Base-by-base conservation (phyloP, 192 early-diverging fungal genomes). In the Podochytrium sp. region DNA sequence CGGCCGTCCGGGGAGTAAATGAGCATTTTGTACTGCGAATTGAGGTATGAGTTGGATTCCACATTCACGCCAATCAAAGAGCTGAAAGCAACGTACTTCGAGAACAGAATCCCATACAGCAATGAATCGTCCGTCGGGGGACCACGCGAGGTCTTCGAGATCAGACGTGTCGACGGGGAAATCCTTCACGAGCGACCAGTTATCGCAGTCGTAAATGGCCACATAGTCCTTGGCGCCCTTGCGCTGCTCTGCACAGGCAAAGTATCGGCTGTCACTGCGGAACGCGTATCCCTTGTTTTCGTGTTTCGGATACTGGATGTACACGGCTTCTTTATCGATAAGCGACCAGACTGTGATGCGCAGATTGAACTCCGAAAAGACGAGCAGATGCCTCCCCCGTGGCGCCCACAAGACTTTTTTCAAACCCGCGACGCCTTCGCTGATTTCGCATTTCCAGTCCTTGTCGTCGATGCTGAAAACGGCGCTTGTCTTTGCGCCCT, bases 121-220 rank as follows among this genome's bases (percentile, higher is more conserved):
- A 70, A 96, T 85, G 63, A 82, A 93, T 30, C 83, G 78, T 20
- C 94, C 94, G 72, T 96, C 90, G 0, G 95, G 95, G 32, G 94
- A 95, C 92, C 93, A 95, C 18, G 83, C 77, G 33, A 96, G 75
- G 66, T 93, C 86, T 40, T 91, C 88, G 5, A 90, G 60, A 83
- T 96, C 93, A n/a, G 75, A 76, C 2, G 93, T 91, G 39, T 93
- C 91, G 0, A 87, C 65, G 30, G 79, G 74, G 65, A 92, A 91
- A n/a, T 85, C 92, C 81, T 89, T 90, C 37, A 90, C 37, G 23
- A 91, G 69, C 0, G 56, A 76, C 86, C 86, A 94, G 33, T 84
- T 85, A n/a, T 86, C 80, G 60, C 84, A 86, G 79, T 91, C 84
- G 61, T 87, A 91, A 18, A 93, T 79, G 34, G 77, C 76, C 12